Evolutionary conservation across 2,329 filamentous ascomycete genomes (phyloP), one percentile per base, ranked within the genome.

Genomic region (Colletotrichum tabaci): DNA sequence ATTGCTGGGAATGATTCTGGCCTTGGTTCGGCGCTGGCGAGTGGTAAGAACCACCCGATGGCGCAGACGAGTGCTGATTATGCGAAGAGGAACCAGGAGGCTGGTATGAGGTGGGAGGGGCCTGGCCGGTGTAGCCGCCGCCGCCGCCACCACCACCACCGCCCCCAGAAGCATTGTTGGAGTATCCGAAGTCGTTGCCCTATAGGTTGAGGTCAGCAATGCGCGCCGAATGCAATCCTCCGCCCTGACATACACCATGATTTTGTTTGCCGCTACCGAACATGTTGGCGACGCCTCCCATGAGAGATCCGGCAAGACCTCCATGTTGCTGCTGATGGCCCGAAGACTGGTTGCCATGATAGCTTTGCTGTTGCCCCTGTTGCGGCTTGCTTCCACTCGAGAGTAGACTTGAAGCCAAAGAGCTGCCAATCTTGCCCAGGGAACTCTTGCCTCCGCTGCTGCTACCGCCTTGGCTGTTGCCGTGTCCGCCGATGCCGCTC

Each of bases 151-250:
- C 50, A 18, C 30, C 30, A 53, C 86, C 87, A 2, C 62, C 58
- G 4, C 84, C 79, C 3, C 40, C 52, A 69, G 69, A 69, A 15
- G 69, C 53, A 49, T 68, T 72, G 76, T 88, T 88, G 26, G 89
- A 89, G 79, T 92, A 92, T 42, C 90, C 91, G 77, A 88, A 94
- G 77, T 87, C 88, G 74, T 90, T 86, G 71, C 83, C 83, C 84
- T 88, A 74, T n/a, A 26, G 30, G 38, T 12, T 26, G 16, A 26
- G 73, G 65, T 81, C 77, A 75, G 73, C 44, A 42, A 18, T 40
- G 49, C 26, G 15, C 18, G 12, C 26, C 23, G 38, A 49, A 40
- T 58, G 21, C 7, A 57, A 30, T 15, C 40, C 12, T 49, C 13
- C 26, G 49, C 53, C 10, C 10, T 30, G 15, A 76, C 84, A 63